These are phyloP conservation scores for Aspergillus coremiiformis DNA, from an alignment of 495 filamentous ascomycete genomes.

Conservation along the genomic window DNA sequence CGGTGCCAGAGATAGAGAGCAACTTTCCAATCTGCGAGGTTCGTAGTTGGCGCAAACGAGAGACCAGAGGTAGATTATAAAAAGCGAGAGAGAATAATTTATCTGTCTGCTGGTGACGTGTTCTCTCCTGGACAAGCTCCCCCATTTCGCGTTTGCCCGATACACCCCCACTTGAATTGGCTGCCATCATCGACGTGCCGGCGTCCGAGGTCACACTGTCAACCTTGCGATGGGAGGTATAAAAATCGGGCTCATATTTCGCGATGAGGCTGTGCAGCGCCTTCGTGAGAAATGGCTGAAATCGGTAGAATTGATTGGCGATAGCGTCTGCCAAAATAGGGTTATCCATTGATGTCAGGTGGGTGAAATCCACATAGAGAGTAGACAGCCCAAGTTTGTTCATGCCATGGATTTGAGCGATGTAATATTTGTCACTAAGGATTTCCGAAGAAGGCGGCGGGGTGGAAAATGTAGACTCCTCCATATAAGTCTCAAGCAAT, in stretches of 20 bases:
- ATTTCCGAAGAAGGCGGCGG: slow-evolving; percentile 67
- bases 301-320: slow-evolving; percentile 86
- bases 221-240: slow-evolving; percentile 77
- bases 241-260: slow-evolving; percentile 91
- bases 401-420: slow-evolving; percentile 91
- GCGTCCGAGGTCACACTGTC: slow-evolving; percentile 54
- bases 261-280: slow-evolving; percentile 88
- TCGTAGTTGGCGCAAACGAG: slow-evolving; percentile 78
- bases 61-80: slow-evolving; percentile 93
- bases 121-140: slow-evolving; percentile 46
- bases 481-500: slow-evolving; percentile 79
- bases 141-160: slow-evolving; percentile 45
- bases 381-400: slow-evolving; percentile 81
- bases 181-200: slow-evolving; percentile 59
- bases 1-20: slow-evolving; percentile 90
- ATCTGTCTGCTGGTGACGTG: slow-evolving; percentile 90
- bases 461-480: slow-evolving; percentile 65
- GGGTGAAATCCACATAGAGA: slow-evolving; percentile 92
- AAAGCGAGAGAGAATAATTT: slow-evolving; percentile 93
- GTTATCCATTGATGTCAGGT: slow-evolving; percentile 63
- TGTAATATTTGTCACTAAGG: slow-evolving; percentile 87
- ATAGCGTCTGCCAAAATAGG: slow-evolving; percentile 77
- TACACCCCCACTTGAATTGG: slow-evolving; percentile 49
- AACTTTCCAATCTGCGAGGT: slow-evolving; percentile 89
- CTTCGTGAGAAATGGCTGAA: slow-evolving; percentile 83